These are phyloP conservation scores for Didymella exigua DNA, from an alignment of 2,329 filamentous ascomycete species.

Conservation along the genomic window DNA sequence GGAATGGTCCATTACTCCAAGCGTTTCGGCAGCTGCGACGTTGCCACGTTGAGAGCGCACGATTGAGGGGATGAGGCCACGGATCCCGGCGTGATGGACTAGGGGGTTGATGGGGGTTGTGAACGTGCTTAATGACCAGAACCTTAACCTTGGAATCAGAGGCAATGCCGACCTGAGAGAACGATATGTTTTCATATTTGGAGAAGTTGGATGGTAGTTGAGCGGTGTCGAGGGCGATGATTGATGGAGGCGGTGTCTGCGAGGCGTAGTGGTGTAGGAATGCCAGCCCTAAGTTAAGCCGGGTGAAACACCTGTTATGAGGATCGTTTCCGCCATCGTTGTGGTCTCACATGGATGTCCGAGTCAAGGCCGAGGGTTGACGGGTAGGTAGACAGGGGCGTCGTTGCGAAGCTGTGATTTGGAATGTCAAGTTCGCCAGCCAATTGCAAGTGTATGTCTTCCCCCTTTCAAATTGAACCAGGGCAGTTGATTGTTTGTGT, in stretches of 20 bases:
- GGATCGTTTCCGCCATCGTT: conserved; percentile 61
- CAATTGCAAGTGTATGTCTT: too few species aligned
- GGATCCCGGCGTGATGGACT: conserved; percentile 53
- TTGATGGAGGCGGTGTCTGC: conserved; percentile 7
- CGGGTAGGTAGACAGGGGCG: not conserved
- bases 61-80: conserved; percentile 49
- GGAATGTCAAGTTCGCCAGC: not conserved
- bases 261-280: conserved; percentile 46
- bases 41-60: conserved; percentile 34
- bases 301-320: conserved; percentile 92
- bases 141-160: not conserved
- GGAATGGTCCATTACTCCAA: conserved; percentile 47
- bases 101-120: conserved; percentile 47
- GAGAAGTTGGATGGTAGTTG: conserved; percentile 4
- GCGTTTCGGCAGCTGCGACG: conserved; percentile 51
- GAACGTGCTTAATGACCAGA: conserved; percentile 11
- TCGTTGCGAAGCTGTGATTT: not conserved
- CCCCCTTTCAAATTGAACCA: too few species aligned
- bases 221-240: conserved; percentile 31
- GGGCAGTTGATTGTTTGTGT: too few species aligned
- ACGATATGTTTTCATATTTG: conserved; percentile 11
- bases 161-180: conserved; percentile 21
- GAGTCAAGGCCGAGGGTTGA: conserved; percentile 1
- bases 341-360: not conserved
- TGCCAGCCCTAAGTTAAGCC: conserved; percentile 88